Conservation (phyloP, 108 stramenopile species). For the Cyclostephanos invisitatus region DNA sequence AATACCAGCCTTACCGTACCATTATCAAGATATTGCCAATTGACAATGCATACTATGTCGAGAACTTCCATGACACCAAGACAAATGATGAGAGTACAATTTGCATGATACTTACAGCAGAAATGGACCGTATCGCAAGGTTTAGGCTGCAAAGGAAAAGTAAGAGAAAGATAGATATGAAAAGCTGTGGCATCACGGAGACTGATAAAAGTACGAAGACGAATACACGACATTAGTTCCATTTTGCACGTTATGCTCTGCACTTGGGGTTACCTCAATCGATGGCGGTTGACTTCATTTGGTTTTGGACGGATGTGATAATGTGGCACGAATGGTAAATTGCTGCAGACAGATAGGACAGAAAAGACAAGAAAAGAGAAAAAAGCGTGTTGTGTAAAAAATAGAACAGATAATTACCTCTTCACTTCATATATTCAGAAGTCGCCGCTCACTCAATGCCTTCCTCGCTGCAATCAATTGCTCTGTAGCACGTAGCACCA, state of each 20-base stretch:
- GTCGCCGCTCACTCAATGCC: conserved; percentile 28
- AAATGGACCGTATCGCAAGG: background rate
- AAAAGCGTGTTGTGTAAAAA: background rate
- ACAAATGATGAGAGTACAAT: background rate
- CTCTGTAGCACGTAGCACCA: conserved; percentile 42
- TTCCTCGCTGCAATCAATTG: conserved; percentile 43
- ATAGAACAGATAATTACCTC: conserved; percentile 6
- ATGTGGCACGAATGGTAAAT: conserved; percentile 7
- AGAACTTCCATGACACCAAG: background rate
- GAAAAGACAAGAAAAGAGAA: background rate
- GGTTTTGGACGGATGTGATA: conserved; percentile 3
- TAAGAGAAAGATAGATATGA: background rate
- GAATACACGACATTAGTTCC: background rate
- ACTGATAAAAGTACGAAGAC: background rate
- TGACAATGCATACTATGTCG: background rate
- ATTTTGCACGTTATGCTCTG: background rate
- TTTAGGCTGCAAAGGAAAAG: background rate
- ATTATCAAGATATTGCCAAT: background rate
- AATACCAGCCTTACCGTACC: background rate
- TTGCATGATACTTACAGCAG: background rate
- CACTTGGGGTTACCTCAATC: conserved; percentile 6
- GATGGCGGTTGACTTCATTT: background rate
- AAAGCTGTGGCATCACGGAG: background rate
- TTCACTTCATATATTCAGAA: background rate
- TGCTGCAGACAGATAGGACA: background rate